Evolutionary conservation across 495 filamentous ascomycete species (phyloP).

Genomic region (Astrocystis sublimbata): DNA sequence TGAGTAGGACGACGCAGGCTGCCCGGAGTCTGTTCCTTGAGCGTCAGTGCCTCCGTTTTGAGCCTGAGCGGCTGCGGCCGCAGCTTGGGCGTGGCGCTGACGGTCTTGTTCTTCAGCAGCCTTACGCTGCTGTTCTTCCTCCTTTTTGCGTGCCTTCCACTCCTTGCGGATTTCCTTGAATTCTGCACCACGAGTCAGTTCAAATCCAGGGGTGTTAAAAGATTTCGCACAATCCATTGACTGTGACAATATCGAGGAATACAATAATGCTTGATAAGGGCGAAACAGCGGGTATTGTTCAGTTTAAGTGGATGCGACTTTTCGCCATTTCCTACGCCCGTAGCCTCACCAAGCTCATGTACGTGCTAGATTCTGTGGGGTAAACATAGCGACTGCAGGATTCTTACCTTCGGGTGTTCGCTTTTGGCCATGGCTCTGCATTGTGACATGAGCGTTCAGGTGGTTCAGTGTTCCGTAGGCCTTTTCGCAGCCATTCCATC

Average conservation of each 20-base stretch:
- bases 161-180: conserved; percentile 99
- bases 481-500: conserved; percentile 97
- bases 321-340: no score
- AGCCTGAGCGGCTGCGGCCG: conserved; percentile 45
- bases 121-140: conserved; percentile 89
- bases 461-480: conserved; percentile 97
- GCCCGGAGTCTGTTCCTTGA: conserved; percentile 46
- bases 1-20: conserved; percentile 61
- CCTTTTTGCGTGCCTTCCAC: conserved; percentile 99
- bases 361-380: neutral
- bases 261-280: no score
- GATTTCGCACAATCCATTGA: neutral
- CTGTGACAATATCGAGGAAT: neutral
- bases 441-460: conserved; percentile 94
- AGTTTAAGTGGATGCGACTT: no score
- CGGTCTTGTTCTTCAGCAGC: conserved; percentile 86
- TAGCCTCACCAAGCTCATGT: neutral
- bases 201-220: neutral
- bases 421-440: conserved; percentile 93
- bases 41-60: conserved; percentile 38
- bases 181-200: conserved; percentile 54
- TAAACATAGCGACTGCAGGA: neutral
- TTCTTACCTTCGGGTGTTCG: conserved; percentile 94
- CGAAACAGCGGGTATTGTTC: no score
- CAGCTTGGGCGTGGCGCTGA: conserved; percentile 58